A percentile compares a stretch with the other conserved stretches of the same genome.
These are phyloP conservation scores for Russula foetens DNA, from an alignment of 768 basidiomycete genomes.

Conservation along the genomic window DNA sequence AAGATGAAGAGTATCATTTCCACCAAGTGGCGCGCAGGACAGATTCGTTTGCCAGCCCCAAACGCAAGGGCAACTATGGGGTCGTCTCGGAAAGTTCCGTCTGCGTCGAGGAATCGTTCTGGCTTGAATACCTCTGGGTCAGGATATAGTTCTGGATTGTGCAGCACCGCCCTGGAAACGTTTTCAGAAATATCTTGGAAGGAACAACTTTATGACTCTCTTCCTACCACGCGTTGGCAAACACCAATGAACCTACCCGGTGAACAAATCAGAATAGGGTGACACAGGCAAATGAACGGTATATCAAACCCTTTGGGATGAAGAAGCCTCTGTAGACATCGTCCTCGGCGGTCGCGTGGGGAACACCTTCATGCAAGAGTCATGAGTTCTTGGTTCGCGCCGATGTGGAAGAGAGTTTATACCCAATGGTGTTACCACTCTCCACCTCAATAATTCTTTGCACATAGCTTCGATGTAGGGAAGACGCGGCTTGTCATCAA, in stretches of 20 bases:
- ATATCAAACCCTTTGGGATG: constrained; percentile 12
- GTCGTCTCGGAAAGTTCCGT: neutral
- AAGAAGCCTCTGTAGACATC: constrained; percentile 7
- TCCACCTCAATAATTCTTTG: constrained; percentile 5
- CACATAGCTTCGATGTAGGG: constrained; percentile 13
- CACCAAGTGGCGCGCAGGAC: constrained; percentile 8
- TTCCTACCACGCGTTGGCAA: neutral
- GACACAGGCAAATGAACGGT: neutral
- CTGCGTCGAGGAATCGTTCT: neutral
- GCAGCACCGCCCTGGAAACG: constrained; percentile 4
- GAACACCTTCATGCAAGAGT: neutral
- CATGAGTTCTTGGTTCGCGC: neutral
- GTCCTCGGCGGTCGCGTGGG: constrained; percentile 2
- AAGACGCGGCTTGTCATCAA: constrained; percentile 4
- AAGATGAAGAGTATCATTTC: constrained; percentile 8
- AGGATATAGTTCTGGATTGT: constrained; percentile 1
- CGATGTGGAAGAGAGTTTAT: too few relatives aligned
- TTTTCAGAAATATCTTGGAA: neutral
- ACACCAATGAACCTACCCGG: neutral
- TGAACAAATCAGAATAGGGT: neutral
- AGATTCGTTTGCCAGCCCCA: constrained; percentile 5
- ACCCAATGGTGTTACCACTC: neutral
- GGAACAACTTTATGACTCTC: neutral
- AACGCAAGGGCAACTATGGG: neutral
- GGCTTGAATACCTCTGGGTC: constrained; percentile 6